Evolutionary conservation across 306 rosid genomes (phyloP), one percentile per base, ranked within the genome.

Genomic region (Vigna trinervia): DNA sequence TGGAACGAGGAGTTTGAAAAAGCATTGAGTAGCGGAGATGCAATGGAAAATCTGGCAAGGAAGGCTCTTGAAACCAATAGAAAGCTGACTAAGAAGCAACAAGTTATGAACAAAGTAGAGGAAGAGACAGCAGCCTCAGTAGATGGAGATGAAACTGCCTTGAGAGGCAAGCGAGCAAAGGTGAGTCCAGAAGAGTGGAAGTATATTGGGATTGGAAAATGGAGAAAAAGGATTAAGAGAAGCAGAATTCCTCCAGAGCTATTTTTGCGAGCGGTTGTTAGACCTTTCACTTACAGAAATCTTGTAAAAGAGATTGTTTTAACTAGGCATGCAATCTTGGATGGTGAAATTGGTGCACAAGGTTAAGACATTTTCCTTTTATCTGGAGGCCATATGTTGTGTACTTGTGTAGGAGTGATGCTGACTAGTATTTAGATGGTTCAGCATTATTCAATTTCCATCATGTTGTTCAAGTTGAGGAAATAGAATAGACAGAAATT

Each of bases 281-380:
- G 93, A 47, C 96, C 92, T 0, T 95, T 89, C 73, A 87, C 88
- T 28, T 95, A 89, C 77, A 84, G 88, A 68, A 95, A 92, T 81
- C 93, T 95, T 62, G 92, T 95, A 15, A 95, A 95, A 87, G 98
- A 95, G 88, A 88, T 90, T 83, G 97, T 92, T 65, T 85, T 95
- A 85, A 91, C 89, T 6, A 89, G 98, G 80, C 98, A 90, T 81
- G 97, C 91, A 67, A 86, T 92, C 86, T 81, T 95, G 89, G 98
- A 95, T 28, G 97, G 97, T 76, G 98, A 90, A n/a, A 88, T 95
- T 79, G 87, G 85, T 60, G 66, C 54, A 17, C 61, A 74, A 43
- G 80, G 5, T 54, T 84, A 68, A 86, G 43, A 39, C 19, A 69
- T n/a, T 39, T 52, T 17, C 48, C 71, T 64, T 78, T 73, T 15